These are phyloP conservation scores for Pyricularia pennisetigena DNA, from an alignment of 2,329 filamentous ascomycete genomes.

Conservation along the genomic window DNA sequence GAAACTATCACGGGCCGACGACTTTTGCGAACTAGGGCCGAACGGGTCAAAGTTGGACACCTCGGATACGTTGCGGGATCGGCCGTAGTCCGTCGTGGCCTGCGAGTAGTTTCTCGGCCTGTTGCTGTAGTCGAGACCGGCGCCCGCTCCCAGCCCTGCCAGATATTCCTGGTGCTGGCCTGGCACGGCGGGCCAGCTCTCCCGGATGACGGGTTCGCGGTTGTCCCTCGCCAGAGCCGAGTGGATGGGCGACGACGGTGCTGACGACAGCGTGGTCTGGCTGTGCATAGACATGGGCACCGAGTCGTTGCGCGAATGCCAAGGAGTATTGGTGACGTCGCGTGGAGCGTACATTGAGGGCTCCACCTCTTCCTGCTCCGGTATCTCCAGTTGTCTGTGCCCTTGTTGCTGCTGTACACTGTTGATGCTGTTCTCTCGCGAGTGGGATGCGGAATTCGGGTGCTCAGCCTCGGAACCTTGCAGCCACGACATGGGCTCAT, in stretches of 20 bases:
- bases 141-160: background rate
- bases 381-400: conserved; percentile 11
- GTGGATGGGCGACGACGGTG: conserved; percentile 20
- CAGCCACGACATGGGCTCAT: background rate
- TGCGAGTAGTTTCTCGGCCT: conserved; percentile 3
- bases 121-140: conserved; percentile 1
- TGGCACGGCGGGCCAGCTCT: conserved; percentile 18
- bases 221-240: conserved; percentile 14
- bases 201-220: conserved; percentile 21
- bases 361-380: conserved; percentile 8
- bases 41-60: conserved; percentile 18
- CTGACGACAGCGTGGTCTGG: conserved; percentile 23
- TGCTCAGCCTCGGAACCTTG: background rate
- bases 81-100: background rate
- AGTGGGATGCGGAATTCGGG: background rate
- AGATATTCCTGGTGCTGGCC: conserved; percentile 4
- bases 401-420: background rate
- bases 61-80: background rate
- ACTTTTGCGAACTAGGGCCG: background rate
- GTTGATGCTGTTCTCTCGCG: background rate
- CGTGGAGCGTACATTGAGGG: conserved; percentile 14
- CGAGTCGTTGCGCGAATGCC: conserved; percentile 20
- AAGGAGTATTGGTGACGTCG: conserved; percentile 22
- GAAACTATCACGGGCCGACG: background rate
- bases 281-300: conserved; percentile 24